These are phyloP conservation scores for Schizochytrium sp. DNA, from an alignment of 108 stramenopile species.

Conservation along the genomic window DNA sequence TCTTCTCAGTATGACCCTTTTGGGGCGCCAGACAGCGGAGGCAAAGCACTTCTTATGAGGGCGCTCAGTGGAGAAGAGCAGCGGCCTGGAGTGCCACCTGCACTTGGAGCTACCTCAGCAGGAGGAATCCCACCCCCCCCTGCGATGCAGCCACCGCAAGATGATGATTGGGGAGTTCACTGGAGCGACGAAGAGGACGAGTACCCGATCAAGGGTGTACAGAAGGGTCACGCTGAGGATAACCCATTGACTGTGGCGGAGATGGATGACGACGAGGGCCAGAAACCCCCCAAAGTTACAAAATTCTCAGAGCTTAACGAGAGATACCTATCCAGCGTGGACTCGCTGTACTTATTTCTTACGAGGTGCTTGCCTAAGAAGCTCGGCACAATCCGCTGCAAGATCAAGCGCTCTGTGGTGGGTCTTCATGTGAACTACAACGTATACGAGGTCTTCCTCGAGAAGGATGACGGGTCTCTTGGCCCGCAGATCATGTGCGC, in stretches of 20 bases:
- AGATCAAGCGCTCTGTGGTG: constrained; percentile 81
- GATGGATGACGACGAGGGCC: constrained; percentile 24
- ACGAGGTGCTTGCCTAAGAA: constrained; percentile 78
- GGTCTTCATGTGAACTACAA: constrained; percentile 84
- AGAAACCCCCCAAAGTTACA: constrained; percentile 22
- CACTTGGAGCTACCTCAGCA: not conserved
- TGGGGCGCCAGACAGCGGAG: not conserved
- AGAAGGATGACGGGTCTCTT: constrained; percentile 83
- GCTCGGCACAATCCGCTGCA: constrained; percentile 84
- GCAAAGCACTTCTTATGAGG: constrained; percentile 52
- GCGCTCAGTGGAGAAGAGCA: constrained; percentile 34
- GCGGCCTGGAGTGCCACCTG: constrained; percentile 4
- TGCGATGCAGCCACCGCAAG: not conserved
- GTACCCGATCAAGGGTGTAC: not conserved
- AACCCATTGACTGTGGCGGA: constrained; percentile 19
- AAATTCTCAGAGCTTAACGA: constrained; percentile 7
- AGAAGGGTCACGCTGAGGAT: not conserved
- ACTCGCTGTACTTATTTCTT: constrained; percentile 77
- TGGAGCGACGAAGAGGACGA: constrained; percentile 50
- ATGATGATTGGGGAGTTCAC: constrained; percentile 44
- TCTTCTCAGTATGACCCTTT: not conserved
- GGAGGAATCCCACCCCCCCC: constrained; percentile 5
- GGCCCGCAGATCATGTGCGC: constrained; percentile 77
- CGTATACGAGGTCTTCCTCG: constrained; percentile 82
- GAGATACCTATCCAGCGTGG: constrained; percentile 35